Evolutionary conservation across 176 grass and related monocot species (phyloP), one percentile per base, ranked within the genome.

Genomic region (Phoenix roebelenii): DNA sequence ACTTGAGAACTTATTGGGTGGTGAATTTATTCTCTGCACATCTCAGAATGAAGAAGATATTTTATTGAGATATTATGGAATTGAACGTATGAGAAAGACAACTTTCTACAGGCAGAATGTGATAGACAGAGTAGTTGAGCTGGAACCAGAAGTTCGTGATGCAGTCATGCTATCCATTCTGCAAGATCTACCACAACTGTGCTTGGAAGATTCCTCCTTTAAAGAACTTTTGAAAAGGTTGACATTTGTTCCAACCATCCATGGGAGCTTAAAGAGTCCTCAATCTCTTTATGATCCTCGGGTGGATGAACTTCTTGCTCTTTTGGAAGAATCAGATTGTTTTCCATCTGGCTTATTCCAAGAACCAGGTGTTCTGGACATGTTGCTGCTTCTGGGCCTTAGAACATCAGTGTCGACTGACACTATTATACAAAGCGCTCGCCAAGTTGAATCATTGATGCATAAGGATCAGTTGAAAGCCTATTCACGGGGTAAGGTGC

Each of bases 281-380:
- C 83, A 75, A 72, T 90, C 77, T 75, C 80, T 96, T 82, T 96
- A 96, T 77, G 86, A 96, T 89, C 91, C 91, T 74, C 80, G 91
- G 20, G 72, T 90, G 64, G 85, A 84, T 72, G 91, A 96, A 81
- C 86, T 90, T 60, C 90, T 80, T 82, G 72, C 73, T 67, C 86
- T 96, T 90, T 77, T 96, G 48, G 77, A 96, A 75, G 91, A 96
- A 68, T 86, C 86, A 58, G 83, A 90, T 68, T 87, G 80, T 69
- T 90, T 96, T 69, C 91, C 91, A 15, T 59, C 56, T 60, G 83
- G 86, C 25, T 75, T 63, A 68, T 96, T 90, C 78, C 64, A 90
- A 54, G 85, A 90, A 50, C 61, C 83, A 68, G 83, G 80, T 69
- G 77, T 96, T 67, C 83, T 96, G 70, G 91, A 96, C 74, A 96